Evolutionary conservation across 1,284 basidiomycete species (phyloP), one percentile per base, ranked within the genome.

Genomic region (Puccinia horiana): DNA sequence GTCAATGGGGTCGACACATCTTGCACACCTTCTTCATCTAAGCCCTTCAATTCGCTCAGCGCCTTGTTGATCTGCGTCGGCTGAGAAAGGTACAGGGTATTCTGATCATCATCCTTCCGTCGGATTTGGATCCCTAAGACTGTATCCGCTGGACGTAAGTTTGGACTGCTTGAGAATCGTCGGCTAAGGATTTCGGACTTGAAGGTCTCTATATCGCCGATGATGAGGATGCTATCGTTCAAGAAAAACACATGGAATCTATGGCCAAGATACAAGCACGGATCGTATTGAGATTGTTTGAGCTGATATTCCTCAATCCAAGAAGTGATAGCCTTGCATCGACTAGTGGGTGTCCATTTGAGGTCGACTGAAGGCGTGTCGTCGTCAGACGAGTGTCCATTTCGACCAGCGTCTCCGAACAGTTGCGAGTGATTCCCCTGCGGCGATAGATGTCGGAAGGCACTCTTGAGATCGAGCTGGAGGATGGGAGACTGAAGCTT

Each of bases 241-340:
- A 61, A 61, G 58, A 61, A 61, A 35, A 61, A 61, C n/a, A 61
- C 58, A 29, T 61, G 58, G 29, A 61, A 61, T 14, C 32, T 14
- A 5, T 6, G 32, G 4, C 58, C 58, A 61, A 61, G 58, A 18
- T 29, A 26, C 16, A 61, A 35, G 32, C 58, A 61, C 3, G 58
- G 58, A 29, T 61, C 58, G 58, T 14, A 61, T 1, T 3, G 26
- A 2, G 58, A 61, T 35, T 35, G 58, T 12, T 29, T 61, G 11
- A 61, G 58, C 32, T 35, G 58, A 18, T 61, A 8, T 26, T 5
- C 58, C 29, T 61, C 58, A 18, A 61, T 26, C 58, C 58, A 61
- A 2, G 58, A 32, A 3, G 58, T 26, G 11, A 61, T 12, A 8
- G 29, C 29, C 32, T 61, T 29, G 29, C 58, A 61, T 29, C 58